Base-by-base conservation (phyloP, 768 basidiomycete species). In the Phylloporus sp. region DNA sequence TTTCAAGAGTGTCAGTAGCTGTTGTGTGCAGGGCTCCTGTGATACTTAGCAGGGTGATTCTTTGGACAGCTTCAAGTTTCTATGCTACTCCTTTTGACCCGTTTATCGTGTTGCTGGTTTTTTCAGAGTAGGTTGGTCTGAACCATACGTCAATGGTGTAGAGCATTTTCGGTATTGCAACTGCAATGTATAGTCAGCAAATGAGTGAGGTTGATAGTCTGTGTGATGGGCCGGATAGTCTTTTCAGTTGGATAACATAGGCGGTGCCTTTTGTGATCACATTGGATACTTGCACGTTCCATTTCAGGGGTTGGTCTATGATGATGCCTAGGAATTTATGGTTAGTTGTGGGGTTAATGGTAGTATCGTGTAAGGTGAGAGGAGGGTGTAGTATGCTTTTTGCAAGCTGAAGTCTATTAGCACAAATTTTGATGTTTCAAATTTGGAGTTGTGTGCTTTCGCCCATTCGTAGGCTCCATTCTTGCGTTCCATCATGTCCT, bases 91-190 rank as follows among this genome's bases (percentile, higher is more conserved):
- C n/a, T 18, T n/a, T 47, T 16, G 46, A 47, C 1, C 46, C 46
- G n/a, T n/a, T n/a, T n/a, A n/a, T n/a, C n/a, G n/a, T n/a, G n/a
- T 23, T 26, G 7, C 2, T 6, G 9, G 23, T 16, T 10, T 26
- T 6, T 5, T 27, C 9, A 4, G 5, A 12, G 24, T 35, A 47
- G n/a, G 27, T 11, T 5, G 45, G 45, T n/a, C 15, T 2, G 26
- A 57, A 35, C 43, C 43, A 72, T n/a, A 70, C 51, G n/a, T 70
- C 64, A 1, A 57, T n/a, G n/a, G n/a, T n/a, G n/a, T n/a, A n/a
- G n/a, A n/a, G n/a, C n/a, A n/a, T n/a, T n/a, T n/a, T n/a, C 61
- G 70, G 69, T 4, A 68, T 40, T 0, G 58, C 61, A 0, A 65
- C 54, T 2, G 61, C 39, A 1, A 62, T 45, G 53, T 71, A 74